These are phyloP conservation scores for Paralagenidium karlingii DNA, from an alignment of 352 stramenopile species.

Conservation along the genomic window DNA sequence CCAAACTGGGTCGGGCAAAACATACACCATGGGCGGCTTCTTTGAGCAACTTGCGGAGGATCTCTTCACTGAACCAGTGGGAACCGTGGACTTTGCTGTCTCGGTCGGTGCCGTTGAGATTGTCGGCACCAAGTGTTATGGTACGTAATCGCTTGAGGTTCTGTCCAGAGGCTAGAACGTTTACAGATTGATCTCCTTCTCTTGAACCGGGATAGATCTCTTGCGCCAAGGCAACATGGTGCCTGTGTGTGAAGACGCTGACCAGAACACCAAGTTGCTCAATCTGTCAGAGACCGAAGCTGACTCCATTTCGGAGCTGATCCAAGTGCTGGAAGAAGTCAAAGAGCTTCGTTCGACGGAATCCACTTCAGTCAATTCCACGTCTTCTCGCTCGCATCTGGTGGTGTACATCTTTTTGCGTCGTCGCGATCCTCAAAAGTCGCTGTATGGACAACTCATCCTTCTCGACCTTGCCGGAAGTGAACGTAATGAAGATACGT, in stretches of 20 bases:
- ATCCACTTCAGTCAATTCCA: constrained; percentile 57
- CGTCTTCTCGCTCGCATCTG: constrained; percentile 59
- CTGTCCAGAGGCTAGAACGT: neutral
- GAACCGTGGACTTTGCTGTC: constrained; percentile 30
- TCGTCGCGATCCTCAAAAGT: constrained; percentile 4
- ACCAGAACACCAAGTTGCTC: constrained; percentile 51
- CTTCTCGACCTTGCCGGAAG: constrained; percentile 61
- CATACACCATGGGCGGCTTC: constrained; percentile 87
- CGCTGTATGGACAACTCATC: constrained; percentile 32
- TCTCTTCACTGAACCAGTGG: constrained; percentile 39
- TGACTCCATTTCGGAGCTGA: constrained; percentile 42
- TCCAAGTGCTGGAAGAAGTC: constrained; percentile 44
- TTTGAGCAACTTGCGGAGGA: constrained; percentile 45
- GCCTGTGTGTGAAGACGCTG: constrained; percentile 53
- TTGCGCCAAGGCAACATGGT: constrained; percentile 37
- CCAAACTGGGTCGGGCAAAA: constrained; percentile 91
- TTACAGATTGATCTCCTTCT: too few relatives aligned
- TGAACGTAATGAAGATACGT: constrained; percentile 68
- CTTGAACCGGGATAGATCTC: constrained; percentile 21
- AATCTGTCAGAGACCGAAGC: constrained; percentile 38
- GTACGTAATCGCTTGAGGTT: constrained; percentile 7
- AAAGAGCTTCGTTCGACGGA: constrained; percentile 69
- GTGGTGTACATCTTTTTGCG: constrained; percentile 51
- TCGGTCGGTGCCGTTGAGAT: constrained; percentile 51
- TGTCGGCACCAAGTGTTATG: constrained; percentile 47